A percentile compares a stretch with the other conserved stretches of the same genome.
These are phyloP conservation scores for Xylaria arbuscula DNA, from an alignment of 2,329 filamentous ascomycete species.

Conservation along the genomic window DNA sequence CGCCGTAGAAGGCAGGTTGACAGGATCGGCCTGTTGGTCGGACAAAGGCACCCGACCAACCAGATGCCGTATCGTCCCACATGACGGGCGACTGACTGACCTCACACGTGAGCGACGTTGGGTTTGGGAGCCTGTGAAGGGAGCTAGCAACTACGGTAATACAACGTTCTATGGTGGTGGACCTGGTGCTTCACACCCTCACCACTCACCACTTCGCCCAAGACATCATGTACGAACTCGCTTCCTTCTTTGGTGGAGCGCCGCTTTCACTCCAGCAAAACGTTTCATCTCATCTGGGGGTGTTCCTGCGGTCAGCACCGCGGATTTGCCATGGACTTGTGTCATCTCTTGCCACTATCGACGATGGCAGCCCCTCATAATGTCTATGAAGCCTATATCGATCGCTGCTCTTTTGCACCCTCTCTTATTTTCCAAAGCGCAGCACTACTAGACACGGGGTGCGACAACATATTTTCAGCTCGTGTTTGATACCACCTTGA, in stretches of 20 bases:
- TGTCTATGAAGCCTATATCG: slow-evolving; percentile 40
- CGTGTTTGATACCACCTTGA: slow-evolving; percentile 34
- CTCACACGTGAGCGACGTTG: slow-evolving; percentile 35
- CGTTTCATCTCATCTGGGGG: slow-evolving; percentile 49
- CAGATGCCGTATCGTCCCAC: slow-evolving; percentile 43
- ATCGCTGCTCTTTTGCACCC: slow-evolving; percentile 27
- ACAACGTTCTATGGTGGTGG: slow-evolving; percentile 47
- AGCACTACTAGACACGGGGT: slow-evolving; percentile 21
- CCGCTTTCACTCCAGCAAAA: slow-evolving; percentile 43
- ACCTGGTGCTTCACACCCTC: slow-evolving; percentile 38
- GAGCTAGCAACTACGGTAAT: slow-evolving; percentile 42
- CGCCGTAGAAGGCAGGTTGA: slow-evolving; percentile 43
- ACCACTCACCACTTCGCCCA: slow-evolving; percentile 38
- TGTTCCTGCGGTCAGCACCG: slow-evolving; percentile 41
- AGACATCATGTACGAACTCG: slow-evolving; percentile 23
- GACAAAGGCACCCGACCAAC: slow-evolving; percentile 43
- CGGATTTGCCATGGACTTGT: slow-evolving; percentile 27
- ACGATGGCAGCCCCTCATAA: slow-evolving; percentile 45
- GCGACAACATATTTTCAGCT: slow-evolving; percentile 23
- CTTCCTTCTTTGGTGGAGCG: slow-evolving; percentile 33
- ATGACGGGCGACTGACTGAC: slow-evolving; percentile 43
- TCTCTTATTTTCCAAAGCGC: slow-evolving; percentile 25
- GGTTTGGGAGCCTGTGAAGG: slow-evolving; percentile 29
- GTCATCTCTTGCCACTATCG: slow-evolving; percentile 36
- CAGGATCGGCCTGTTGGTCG: slow-evolving; percentile 39